Evolutionary conservation across 2,329 filamentous ascomycete genomes (phyloP).

Genomic region (Talaromyces verruculosus): DNA sequence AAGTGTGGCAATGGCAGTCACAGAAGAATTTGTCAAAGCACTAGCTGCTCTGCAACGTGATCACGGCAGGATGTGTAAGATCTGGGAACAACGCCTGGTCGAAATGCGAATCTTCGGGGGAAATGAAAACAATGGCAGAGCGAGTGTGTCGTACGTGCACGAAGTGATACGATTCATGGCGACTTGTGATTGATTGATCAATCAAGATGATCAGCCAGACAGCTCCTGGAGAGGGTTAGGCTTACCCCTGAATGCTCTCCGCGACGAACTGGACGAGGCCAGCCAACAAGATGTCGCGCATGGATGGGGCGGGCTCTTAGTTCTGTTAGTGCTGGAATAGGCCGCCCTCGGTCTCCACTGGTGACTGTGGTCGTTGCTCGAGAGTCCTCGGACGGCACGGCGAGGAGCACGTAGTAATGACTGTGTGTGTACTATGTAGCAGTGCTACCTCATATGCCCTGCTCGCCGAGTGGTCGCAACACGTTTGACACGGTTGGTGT

Average conservation of each 20-base stretch:
- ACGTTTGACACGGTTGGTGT: neutral
- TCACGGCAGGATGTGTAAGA: neutral
- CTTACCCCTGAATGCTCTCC: conserved; percentile 19
- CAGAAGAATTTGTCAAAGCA: conserved; percentile 3
- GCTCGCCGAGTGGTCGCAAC: neutral
- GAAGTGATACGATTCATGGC: conserved; percentile 3
- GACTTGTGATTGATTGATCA: conserved; percentile 1
- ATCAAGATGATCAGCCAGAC: conserved; percentile 11
- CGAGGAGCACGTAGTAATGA: neutral
- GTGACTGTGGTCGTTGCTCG: conserved; percentile 1
- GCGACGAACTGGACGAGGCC: conserved; percentile 4
- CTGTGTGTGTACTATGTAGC: neutral
- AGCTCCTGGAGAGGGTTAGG: conserved; percentile 11
- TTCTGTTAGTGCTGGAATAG: conserved; percentile 2
- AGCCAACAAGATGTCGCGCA: conserved; percentile 18
- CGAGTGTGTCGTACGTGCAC: neutral
- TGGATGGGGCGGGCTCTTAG: conserved; percentile 10
- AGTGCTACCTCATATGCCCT: neutral
- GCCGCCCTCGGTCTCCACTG: conserved; percentile 13
- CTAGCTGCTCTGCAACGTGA: conserved; percentile 9
- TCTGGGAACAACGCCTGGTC: neutral
- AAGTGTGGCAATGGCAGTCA: conserved; percentile 15
- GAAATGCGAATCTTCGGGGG: neutral
- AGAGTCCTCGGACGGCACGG: conserved; percentile 4
- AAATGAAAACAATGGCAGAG: neutral